These are phyloP conservation scores for Dictyophora rubrovolvata DNA, from an alignment of 768 basidiomycete genomes.

Conservation along the genomic window DNA sequence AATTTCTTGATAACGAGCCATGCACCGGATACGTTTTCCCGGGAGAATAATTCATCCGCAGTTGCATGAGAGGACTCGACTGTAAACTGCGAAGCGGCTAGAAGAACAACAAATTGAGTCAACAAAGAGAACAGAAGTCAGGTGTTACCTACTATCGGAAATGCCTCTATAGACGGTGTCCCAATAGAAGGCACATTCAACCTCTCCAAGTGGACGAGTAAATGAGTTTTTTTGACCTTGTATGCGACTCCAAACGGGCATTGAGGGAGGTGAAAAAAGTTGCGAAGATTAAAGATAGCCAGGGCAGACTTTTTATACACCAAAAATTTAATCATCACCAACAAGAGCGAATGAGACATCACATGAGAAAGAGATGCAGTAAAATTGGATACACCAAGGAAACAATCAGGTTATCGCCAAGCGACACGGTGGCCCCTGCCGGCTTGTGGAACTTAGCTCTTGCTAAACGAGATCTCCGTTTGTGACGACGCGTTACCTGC, in stretches of 20 bases:
- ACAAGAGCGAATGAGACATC: neutral
- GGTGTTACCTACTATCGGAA: neutral
- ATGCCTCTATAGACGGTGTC: neutral
- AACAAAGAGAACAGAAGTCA: neutral
- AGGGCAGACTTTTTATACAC: neutral
- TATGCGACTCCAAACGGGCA: slow-evolving; percentile 1
- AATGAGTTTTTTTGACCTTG: neutral
- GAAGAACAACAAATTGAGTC: neutral
- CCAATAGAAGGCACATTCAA: neutral
- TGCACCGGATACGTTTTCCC: neutral
- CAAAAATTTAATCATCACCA: neutral
- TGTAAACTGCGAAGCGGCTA: neutral
- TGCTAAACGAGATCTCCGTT: neutral
- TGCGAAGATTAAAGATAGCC: neutral
- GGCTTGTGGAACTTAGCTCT: neutral
- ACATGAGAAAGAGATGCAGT: neutral
- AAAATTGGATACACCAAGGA: neutral
- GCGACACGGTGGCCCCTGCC: neutral
- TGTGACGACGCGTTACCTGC: slow-evolving; percentile 8
- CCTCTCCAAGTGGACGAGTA: slow-evolving; percentile 1
- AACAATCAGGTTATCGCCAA: neutral
- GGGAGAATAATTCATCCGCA: neutral
- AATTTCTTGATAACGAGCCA: slow-evolving; percentile 1
- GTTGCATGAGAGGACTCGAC: neutral
- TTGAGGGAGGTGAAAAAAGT: neutral